Conservation (phyloP, 2,329 filamentous ascomycete genomes). For the Aspergillus eucalypticola region DNA sequence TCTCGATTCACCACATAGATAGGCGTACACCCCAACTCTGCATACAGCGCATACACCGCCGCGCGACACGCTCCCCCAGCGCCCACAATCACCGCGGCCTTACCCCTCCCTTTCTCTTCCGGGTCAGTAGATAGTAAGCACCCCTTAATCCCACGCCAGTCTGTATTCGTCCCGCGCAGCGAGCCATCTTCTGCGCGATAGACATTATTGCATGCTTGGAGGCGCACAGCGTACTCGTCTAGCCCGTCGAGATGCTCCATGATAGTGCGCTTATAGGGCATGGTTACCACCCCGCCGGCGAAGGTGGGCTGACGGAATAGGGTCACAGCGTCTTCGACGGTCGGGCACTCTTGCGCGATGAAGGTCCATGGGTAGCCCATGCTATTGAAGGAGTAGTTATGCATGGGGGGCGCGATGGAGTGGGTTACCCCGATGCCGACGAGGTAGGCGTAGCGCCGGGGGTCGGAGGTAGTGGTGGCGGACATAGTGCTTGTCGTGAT, state of each 20-base stretch:
- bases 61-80: constrained; percentile 47
- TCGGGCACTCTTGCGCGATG: constrained; percentile 30
- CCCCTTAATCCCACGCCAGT: constrained; percentile 46
- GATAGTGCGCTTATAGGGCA: constrained; percentile 46
- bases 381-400: constrained; percentile 41
- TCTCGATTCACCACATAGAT: constrained; percentile 45
- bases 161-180: constrained; percentile 46
- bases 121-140: constrained; percentile 28
- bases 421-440: constrained; percentile 44
- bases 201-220: constrained; percentile 37
- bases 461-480: constrained; percentile 18
- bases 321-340: constrained; percentile 34
- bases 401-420: constrained; percentile 45
- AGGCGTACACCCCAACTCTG: constrained; percentile 26
- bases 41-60: constrained; percentile 39
- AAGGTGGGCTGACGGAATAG: constrained; percentile 32
- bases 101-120: constrained; percentile 16
- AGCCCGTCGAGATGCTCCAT: constrained; percentile 35
- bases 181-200: constrained; percentile 17
- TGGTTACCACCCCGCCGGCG: constrained; percentile 41
- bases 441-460: constrained; percentile 32
- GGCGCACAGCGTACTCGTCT: constrained; percentile 36
- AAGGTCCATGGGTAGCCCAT: constrained; percentile 41
- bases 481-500: too few relatives aligned
- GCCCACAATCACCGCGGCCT: constrained; percentile 41